Evolutionary conservation across 78 protist species (phyloP).

Genomic region (Polysphondylium violaceum): DNA sequence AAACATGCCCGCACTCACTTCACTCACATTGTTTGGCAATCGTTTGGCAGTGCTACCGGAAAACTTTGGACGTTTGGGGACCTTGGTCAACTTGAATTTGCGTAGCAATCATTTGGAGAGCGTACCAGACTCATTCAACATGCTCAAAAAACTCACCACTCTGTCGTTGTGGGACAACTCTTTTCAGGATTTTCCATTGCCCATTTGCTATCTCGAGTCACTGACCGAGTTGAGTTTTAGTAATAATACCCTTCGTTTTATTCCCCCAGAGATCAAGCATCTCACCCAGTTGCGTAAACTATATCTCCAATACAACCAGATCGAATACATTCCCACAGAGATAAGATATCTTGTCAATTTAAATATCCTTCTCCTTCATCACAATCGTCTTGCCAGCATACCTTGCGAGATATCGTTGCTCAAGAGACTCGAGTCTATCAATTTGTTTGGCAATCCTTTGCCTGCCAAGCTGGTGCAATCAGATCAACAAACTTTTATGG

Average conservation of each 20-base stretch:
- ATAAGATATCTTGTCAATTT: slow-evolving; percentile 23
- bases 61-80: slow-evolving; percentile 17
- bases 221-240: slow-evolving; percentile 42
- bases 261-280: slow-evolving; percentile 19
- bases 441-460: slow-evolving; percentile 48
- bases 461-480: not conserved
- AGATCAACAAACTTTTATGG: slow-evolving; percentile 8
- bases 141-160: slow-evolving; percentile 1
- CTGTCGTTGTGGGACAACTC: slow-evolving; percentile 56
- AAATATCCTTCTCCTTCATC: slow-evolving; percentile 54
- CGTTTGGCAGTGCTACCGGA: slow-evolving; percentile 14
- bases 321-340: slow-evolving; percentile 44
- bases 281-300: slow-evolving; percentile 14
- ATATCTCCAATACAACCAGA: slow-evolving; percentile 66
- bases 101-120: slow-evolving; percentile 9
- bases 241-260: slow-evolving; percentile 3
- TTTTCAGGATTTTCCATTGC: slow-evolving; percentile 37
- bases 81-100: slow-evolving; percentile 25
- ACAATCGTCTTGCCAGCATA: slow-evolving; percentile 10
- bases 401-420: slow-evolving; percentile 36
- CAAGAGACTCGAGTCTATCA: slow-evolving; percentile 24
- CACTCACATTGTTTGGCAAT: slow-evolving; percentile 40
- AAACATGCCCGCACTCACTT: slow-evolving; percentile 12
- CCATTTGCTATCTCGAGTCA: not conserved
- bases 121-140: slow-evolving; percentile 19